Evolutionary conservation across 768 basidiomycete species (phyloP).

Genomic region (Lactarius deliciosus): DNA sequence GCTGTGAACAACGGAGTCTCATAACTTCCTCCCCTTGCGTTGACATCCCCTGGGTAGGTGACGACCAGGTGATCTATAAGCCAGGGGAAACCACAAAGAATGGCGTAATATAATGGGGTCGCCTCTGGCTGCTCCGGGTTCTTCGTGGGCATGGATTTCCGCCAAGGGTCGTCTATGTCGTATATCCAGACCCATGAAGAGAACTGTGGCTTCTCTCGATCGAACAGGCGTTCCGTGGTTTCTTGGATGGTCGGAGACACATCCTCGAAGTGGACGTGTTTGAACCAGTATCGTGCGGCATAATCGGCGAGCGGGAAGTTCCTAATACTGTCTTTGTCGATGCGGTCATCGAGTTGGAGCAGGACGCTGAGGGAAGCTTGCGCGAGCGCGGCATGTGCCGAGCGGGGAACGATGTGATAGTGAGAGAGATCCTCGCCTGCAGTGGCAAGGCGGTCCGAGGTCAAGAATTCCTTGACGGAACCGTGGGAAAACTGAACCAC

Average conservation of each 20-base stretch:
- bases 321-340: neutral
- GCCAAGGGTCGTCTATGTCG: neutral
- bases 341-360: neutral
- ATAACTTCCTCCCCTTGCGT: neutral
- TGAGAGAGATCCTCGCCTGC: neutral
- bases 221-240: neutral
- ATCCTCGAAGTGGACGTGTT: neutral
- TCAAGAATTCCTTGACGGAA: neutral
- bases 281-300: neutral
- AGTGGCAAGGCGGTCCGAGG: conserved; percentile 1
- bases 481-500: no score
- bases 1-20: neutral
- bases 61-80: neutral
- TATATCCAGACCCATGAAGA: neutral
- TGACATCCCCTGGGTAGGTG: neutral
- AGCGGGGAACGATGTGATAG: neutral
- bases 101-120: neutral
- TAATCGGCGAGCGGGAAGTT: neutral
- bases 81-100: neutral
- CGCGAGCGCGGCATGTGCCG: neutral
- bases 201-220: neutral
- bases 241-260: neutral
- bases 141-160: neutral
- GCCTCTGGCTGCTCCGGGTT: neutral
- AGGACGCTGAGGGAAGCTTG: neutral